Base-by-base conservation (phyloP, 2,329 filamentous ascomycete species). In the Xylaria sp. region DNA sequence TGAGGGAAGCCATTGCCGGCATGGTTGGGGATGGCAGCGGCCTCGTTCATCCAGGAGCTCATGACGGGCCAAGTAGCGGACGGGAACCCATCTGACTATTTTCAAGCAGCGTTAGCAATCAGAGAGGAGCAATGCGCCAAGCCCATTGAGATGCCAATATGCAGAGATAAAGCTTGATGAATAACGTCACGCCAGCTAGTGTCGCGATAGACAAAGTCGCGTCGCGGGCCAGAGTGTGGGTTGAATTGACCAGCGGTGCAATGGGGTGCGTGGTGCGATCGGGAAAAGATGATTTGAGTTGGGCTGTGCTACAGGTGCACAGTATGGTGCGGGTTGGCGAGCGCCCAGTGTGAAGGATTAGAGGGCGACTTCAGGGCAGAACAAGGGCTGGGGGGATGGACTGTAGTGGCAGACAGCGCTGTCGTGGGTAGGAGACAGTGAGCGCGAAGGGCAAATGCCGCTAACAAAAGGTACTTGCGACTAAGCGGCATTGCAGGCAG, bases 41-140 rank as follows among this genome's bases (percentile, higher is more conserved):
- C 84, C 81, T 91, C 89, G 82, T 90, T 91, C 85, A 90, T 90
- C 89, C 89, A 91, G 83, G 88, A 87, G 85, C 86, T 90, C 89
- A 91, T 90, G 84, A 86, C 86, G 82, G 81, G 80, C 79, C 78
- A 77, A 78, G 80, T 83, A 80, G 79, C 79, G 76, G 79, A 80
- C 77, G 79, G 74, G 80, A 79, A 83, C 84, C 83, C 83, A 85
- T 85, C 81, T 82, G 81, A 80, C 79, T 78, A 77, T 71, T 67
- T 80, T 75, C 63, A 80, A 77, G 76, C 78, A 77, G 79, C 76
- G 83, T 86, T 80, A 77, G 75, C 74, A 77, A 79, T 77, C 74
- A 82, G 76, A 78, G 75, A 78, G 54, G 56, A 75, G 67, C 72
- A 75, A 66, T 71, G 76, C 74, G 75, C 80, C 74, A 73, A 76